Base-by-base conservation (phyloP, 768 basidiomycete genomes). In the Mrakia blollopis region DNA sequence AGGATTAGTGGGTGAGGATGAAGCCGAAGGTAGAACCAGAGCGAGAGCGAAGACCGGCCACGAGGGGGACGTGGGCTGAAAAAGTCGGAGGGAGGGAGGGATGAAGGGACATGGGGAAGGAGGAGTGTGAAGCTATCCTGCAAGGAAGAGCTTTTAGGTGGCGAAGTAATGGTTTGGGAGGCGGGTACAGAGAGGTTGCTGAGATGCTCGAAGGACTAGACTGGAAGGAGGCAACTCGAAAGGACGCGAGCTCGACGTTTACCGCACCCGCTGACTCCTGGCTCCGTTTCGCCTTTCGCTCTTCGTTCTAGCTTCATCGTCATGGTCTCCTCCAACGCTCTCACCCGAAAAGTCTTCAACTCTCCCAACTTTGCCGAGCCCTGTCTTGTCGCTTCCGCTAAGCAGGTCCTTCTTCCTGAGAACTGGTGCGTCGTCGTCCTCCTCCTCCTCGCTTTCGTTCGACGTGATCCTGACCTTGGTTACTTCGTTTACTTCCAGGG, bases 251-350 rank as follows among this genome's bases (percentile, higher is more conserved):
- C 61, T 28, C 30, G 35, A 35, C 47, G 18, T n/a, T 35, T 14
- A 3, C 30, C 18, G 14, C 28, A 14, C 9, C 52, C 61, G 61
- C 47, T 37, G 37, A 21, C 67, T 5, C 14, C n/a, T 4, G 25
- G 21, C 67, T 21, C 14, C 32, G 18, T 23, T 16, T 16, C 6
- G 50, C 50, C 70, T 47, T n/a, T 41, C n/a, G 62, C 52, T 23
- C 28, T 35, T 32, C 28, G 3, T 25, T 3, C n/a, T 82, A 99
- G 97, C 80, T 98, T 98, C 84, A 98, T 99, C 82, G 97, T 99
- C 81, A 95, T 98, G 89, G 94, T 94, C 32, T 92, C 96, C 11
- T 90, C 92, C 4, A 98, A 94, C 81, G 91, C 96, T 80, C 93
- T 89, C 84, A 86, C 95, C 16, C 91, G 96, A 81, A 98, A 96